Conservation (phyloP, 768 basidiomycete species). For the Boletus edulis region DNA sequence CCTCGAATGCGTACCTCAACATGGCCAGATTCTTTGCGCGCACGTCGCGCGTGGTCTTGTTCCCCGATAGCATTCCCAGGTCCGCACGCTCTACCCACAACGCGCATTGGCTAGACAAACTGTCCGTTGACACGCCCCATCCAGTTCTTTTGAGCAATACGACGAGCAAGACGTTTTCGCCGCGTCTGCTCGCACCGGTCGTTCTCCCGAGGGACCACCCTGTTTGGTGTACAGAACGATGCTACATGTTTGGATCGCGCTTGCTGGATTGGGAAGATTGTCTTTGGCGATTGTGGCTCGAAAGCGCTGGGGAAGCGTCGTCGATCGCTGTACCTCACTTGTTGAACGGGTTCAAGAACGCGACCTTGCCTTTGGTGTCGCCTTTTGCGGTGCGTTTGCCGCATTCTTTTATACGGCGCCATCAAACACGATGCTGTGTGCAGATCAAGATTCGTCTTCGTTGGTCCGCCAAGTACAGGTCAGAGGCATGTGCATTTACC, state of each 20-base stretch:
- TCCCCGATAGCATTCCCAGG: constrained; percentile 44
- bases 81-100: constrained; percentile 15
- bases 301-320: constrained; percentile 43
- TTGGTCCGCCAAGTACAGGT: constrained; percentile 46
- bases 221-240: constrained; percentile 62
- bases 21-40: constrained; percentile 58
- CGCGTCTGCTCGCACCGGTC: constrained; percentile 44
- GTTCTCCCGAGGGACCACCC: constrained; percentile 42
- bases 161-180: constrained; percentile 36
- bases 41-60: constrained; percentile 47
- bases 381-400: constrained; percentile 18
- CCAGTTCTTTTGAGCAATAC: constrained; percentile 31
- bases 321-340: constrained; percentile 14
- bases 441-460: constrained; percentile 43
- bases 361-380: constrained; percentile 12
- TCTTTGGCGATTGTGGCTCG: constrained; percentile 62
- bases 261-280: constrained; percentile 60
- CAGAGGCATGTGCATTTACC: constrained; percentile 52
- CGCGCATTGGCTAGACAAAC: constrained; percentile 14
- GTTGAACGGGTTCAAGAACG: constrained; percentile 4
- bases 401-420: background rate
- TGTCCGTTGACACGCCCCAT: constrained; percentile 8
- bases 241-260: constrained; percentile 45
- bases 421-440: background rate
- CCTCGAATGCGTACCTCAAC: constrained; percentile 58